Evolutionary conservation across 768 basidiomycete genomes (phyloP).

Genomic region (Rhodotorula babjevae): DNA sequence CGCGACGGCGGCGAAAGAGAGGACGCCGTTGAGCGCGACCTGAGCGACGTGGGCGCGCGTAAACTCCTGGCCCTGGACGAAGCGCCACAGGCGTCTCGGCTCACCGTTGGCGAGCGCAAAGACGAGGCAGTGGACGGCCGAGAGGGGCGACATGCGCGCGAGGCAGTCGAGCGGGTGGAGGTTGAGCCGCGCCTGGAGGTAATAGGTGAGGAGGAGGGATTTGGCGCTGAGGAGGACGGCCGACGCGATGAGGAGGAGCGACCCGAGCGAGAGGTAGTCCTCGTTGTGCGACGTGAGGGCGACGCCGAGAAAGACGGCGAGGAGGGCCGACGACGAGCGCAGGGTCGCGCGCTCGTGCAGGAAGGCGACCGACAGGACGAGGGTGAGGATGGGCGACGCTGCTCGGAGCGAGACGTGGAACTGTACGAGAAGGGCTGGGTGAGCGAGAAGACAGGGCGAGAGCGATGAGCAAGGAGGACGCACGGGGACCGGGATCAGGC

Average conservation of each 20-base stretch:
- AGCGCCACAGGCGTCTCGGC: slow-evolving; percentile 6
- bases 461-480: background rate
- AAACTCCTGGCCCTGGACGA: slow-evolving; percentile 15
- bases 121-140: slow-evolving; percentile 22
- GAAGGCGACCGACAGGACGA: slow-evolving; percentile 29
- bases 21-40: slow-evolving; percentile 31
- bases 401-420: slow-evolving; percentile 37
- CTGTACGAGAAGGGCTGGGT: background rate
- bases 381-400: slow-evolving; percentile 31
- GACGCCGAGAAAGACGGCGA: slow-evolving; percentile 34
- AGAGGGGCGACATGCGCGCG: slow-evolving; percentile 15
- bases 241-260: slow-evolving; percentile 20
- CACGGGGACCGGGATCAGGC: slow-evolving; percentile 32
- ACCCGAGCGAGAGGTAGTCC: slow-evolving; percentile 18
- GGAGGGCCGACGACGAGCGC: slow-evolving; percentile 21
- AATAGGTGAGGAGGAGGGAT: slow-evolving; percentile 26
- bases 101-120: slow-evolving; percentile 34
- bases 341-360: slow-evolving; percentile 19
- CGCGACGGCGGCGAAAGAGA: slow-evolving; percentile 22
- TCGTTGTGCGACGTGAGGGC: slow-evolving; percentile 30
- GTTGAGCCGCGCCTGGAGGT: slow-evolving; percentile 17
- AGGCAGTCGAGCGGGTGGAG: slow-evolving; percentile 34
- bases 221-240: slow-evolving; percentile 32
- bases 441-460: background rate
- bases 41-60: slow-evolving; percentile 17